Evolutionary conservation across 2,329 filamentous ascomycete species (phyloP).

Genomic region (Colletotrichum cereale): DNA sequence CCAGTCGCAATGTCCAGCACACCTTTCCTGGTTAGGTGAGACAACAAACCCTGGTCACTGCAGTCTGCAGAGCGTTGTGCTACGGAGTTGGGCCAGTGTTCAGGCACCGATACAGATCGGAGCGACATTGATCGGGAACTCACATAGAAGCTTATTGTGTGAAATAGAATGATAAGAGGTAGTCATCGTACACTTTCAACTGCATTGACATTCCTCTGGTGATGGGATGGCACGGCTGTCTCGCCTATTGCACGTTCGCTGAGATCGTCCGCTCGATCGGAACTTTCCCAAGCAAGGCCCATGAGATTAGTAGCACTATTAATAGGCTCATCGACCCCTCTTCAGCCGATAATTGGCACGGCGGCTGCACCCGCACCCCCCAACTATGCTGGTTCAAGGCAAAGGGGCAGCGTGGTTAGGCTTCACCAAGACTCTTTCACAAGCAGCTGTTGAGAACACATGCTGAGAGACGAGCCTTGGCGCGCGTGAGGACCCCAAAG

Average conservation of each 20-base stretch:
- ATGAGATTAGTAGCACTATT: slow-evolving; percentile 17
- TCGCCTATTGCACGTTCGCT: not conserved
- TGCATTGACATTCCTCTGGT: not conserved
- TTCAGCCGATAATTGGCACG: slow-evolving; percentile 17
- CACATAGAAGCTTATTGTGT: too few species aligned
- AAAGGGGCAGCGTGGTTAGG: not conserved
- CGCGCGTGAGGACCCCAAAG: not conserved
- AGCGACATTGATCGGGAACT: not conserved
- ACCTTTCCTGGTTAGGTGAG: not conserved
- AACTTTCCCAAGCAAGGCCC: slow-evolving; percentile 16
- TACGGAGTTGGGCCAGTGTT: not conserved
- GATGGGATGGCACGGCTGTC: not conserved
- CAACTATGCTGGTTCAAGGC: not conserved
- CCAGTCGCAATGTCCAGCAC: not conserved
- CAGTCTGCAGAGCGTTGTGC: slow-evolving; percentile 15
- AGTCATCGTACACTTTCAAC: not conserved
- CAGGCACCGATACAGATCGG: slow-evolving; percentile 14
- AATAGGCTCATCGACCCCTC: slow-evolving; percentile 35
- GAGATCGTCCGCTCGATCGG: slow-evolving; percentile 12
- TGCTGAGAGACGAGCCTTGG: not conserved
- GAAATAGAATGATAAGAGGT: not conserved
- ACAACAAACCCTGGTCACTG: not conserved
- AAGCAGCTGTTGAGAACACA: not conserved
- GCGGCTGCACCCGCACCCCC: slow-evolving; percentile 33
- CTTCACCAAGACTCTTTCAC: not conserved